These are phyloP conservation scores for Candida golubevii DNA, from an alignment of 805 yeast genomes.

Conservation along the genomic window DNA sequence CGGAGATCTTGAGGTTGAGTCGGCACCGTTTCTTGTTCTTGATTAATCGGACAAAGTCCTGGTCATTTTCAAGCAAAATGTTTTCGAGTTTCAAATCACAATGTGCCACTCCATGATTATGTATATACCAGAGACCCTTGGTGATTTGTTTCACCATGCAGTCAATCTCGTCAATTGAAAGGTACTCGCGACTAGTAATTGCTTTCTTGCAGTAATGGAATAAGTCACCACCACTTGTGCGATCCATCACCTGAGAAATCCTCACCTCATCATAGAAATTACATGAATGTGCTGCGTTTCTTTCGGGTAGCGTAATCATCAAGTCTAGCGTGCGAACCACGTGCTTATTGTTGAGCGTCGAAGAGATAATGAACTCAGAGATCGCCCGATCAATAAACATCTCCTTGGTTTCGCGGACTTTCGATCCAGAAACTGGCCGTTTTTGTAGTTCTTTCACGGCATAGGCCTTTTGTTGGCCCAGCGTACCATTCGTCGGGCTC, in stretches of 20 bases:
- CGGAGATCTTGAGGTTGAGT: slow-evolving; percentile 41
- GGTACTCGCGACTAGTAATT: slow-evolving; percentile 11
- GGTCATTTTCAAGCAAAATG: slow-evolving; percentile 51
- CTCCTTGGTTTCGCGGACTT: slow-evolving; percentile 24
- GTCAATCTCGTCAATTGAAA: slow-evolving; percentile 62
- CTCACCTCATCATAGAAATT: slow-evolving; percentile 11
- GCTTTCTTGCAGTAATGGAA: slow-evolving; percentile 25
- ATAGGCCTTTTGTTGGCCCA: slow-evolving; percentile 12
- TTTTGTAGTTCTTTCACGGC: slow-evolving; percentile 34
- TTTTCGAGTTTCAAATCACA: slow-evolving; percentile 92
- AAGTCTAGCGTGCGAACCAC: slow-evolving; percentile 75
- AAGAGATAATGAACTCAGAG: slow-evolving; percentile 86
- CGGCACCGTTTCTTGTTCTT: slow-evolving; percentile 6
- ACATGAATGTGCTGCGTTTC: background rate
- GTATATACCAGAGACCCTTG: slow-evolving; percentile 80
- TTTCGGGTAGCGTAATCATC: slow-evolving; percentile 39
- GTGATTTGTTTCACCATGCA: slow-evolving; percentile 86
- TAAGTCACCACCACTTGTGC: slow-evolving; percentile 34
- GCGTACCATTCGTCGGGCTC: background rate
- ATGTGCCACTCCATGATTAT: slow-evolving; percentile 88
- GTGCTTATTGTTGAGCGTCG: slow-evolving; percentile 69
- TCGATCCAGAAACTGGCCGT: slow-evolving; percentile 14
- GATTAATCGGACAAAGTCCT: slow-evolving; percentile 43
- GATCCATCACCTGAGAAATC: slow-evolving; percentile 37
- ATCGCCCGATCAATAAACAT: slow-evolving; percentile 69